Evolutionary conservation across 768 basidiomycete species (phyloP).

Genomic region (Xerocomellus intermedius): DNA sequence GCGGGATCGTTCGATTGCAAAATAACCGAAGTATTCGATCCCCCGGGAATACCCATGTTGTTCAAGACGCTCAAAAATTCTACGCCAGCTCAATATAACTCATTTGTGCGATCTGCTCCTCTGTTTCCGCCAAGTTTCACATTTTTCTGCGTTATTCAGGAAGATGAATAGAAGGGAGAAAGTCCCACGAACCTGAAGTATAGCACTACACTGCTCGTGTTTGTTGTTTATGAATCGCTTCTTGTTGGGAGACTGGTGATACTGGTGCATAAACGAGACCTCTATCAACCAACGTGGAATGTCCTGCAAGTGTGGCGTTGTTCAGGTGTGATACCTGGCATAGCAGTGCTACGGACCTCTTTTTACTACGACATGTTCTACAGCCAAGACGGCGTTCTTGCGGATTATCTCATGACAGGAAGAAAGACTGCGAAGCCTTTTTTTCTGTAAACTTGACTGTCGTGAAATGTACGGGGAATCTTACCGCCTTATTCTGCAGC

Average conservation of each 20-base stretch:
- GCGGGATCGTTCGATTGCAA: not conserved
- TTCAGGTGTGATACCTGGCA: not conserved
- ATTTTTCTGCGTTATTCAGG: not conserved
- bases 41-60: slow-evolving; percentile 5
- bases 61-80: slow-evolving; percentile 10
- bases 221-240: not conserved
- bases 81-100: not conserved
- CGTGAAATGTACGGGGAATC: not conserved
- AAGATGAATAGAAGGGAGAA: not conserved
- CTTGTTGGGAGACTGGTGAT: not conserved
- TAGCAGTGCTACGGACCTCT: not conserved
- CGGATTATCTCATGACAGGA: not conserved
- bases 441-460: not conserved
- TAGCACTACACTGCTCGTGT: not conserved
- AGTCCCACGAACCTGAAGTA: not conserved
- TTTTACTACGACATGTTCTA: not conserved
- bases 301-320: not conserved
- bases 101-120: not conserved
- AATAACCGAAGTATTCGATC: not conserved
- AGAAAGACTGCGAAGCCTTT: not conserved
- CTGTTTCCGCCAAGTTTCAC: not conserved
- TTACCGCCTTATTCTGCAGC: not conserved
- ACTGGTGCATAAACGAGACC: slow-evolving; percentile 8
- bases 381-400: not conserved
- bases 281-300: not conserved